These are phyloP conservation scores for Termitomyces heimii DNA, from an alignment of 768 basidiomycete species.

Conservation along the genomic window DNA sequence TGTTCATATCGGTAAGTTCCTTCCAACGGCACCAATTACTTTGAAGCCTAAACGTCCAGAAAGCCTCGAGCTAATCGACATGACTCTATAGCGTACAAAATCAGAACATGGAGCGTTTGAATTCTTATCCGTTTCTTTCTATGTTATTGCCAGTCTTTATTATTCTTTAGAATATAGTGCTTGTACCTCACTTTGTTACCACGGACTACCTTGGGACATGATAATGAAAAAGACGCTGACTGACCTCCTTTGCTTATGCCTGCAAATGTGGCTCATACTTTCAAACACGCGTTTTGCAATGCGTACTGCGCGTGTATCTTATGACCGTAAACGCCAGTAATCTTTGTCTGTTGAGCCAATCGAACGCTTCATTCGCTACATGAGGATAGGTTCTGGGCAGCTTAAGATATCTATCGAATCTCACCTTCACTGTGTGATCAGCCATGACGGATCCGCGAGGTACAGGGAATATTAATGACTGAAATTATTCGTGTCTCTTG, in stretches of 20 bases:
- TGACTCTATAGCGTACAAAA: no score
- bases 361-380: not conserved
- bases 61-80: not conserved
- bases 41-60: not conserved
- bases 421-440: not conserved
- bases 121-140: not conserved
- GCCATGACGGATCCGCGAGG: constrained; percentile 12
- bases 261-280: not conserved
- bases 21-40: not conserved
- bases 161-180: not conserved
- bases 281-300: constrained; percentile 3
- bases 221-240: no score
- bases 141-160: not conserved
- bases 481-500: not conserved
- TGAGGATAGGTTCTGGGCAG: not conserved
- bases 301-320: constrained; percentile 11
- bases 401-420: not conserved
- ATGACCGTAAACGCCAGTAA: not conserved
- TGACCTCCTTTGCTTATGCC: not conserved
- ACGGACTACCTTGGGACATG: not conserved
- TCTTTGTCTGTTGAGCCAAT: not conserved
- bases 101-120: not conserved
- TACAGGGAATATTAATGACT: not conserved
- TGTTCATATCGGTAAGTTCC: not conserved
- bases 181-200: no score